Evolutionary conservation across 78 protist genomes (phyloP).

Genomic region (Polysphondylium violaceum): DNA sequence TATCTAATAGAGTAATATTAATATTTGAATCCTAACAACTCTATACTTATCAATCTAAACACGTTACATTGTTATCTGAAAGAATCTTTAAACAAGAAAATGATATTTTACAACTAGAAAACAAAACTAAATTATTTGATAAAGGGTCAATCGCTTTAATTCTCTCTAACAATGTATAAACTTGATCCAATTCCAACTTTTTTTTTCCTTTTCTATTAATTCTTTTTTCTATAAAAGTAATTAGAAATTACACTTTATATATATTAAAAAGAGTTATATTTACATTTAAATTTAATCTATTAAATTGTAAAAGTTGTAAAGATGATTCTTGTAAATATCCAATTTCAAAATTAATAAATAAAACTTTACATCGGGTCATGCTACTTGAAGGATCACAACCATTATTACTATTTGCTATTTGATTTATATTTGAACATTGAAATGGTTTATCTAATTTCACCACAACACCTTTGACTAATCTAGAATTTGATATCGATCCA

Average conservation of each 20-base stretch:
- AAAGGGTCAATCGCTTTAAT: not conserved
- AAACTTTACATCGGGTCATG: not conserved
- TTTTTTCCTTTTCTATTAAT: slow-evolving; percentile 35
- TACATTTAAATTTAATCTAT: slow-evolving; percentile 24
- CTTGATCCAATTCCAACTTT: slow-evolving; percentile 10
- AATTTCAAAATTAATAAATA: slow-evolving; percentile 39
- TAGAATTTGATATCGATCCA: slow-evolving; percentile 38
- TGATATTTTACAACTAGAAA: slow-evolving; percentile 45
- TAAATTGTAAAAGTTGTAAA: slow-evolving; percentile 1
- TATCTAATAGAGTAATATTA: not conserved
- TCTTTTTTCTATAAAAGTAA: not conserved
- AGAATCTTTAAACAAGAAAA: slow-evolving; percentile 12
- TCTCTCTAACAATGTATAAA: not conserved
- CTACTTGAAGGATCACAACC: too few relatives aligned
- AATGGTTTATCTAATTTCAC: not conserved
- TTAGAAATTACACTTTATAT: not conserved
- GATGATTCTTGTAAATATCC: slow-evolving; percentile 20
- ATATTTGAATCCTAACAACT: not conserved
- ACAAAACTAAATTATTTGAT: not conserved
- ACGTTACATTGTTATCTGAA: slow-evolving; percentile 2
- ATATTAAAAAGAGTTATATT: not conserved
- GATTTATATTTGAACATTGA: not conserved
- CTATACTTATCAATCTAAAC: not conserved
- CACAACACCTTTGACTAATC: slow-evolving; percentile 28
- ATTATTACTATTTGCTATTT: not conserved